Conservation (phyloP, 495 filamentous ascomycete species). For the Talaromyces ruber region DNA sequence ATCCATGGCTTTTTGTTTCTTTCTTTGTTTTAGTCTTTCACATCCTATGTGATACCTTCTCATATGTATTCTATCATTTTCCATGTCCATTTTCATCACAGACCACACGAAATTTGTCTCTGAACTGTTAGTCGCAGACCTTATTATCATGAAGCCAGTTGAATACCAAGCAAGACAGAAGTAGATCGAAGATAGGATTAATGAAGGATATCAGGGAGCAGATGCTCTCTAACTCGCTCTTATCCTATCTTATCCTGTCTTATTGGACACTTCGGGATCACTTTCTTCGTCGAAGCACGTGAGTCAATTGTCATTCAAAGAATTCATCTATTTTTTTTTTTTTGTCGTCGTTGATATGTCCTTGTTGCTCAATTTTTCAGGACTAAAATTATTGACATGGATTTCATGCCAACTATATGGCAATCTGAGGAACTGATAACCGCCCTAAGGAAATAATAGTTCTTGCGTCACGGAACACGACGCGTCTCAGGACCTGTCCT, state of each 20-base stretch:
- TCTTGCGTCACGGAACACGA: not conserved
- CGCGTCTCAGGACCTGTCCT: not conserved
- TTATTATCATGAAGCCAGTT: not conserved
- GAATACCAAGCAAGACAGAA: not conserved
- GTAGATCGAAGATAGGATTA: not conserved
- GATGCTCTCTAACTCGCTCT: not conserved
- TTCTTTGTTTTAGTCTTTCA: not conserved
- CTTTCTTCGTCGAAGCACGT: not conserved
- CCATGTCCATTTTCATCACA: not conserved
- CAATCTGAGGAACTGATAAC: not conserved
- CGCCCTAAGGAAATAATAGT: not conserved
- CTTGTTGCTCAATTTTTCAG: not conserved
- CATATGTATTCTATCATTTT: not conserved
- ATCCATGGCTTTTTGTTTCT: not conserved
- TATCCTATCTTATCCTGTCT: not conserved
- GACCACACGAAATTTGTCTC: not conserved
- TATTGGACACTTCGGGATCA: not conserved
- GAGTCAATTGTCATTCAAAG: not conserved
- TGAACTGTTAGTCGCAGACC: not conserved
- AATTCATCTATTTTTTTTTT: not conserved
- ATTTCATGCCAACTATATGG: not conserved
- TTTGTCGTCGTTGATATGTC: not conserved
- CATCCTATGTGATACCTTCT: not conserved
- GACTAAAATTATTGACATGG: not conserved
- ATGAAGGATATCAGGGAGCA: not conserved